A percentile compares a stretch with the other conserved stretches of the same genome.
These are phyloP conservation scores for Pseudogymnoascus sp. DNA, from an alignment of 2,329 filamentous ascomycete genomes.

Conservation along the genomic window DNA sequence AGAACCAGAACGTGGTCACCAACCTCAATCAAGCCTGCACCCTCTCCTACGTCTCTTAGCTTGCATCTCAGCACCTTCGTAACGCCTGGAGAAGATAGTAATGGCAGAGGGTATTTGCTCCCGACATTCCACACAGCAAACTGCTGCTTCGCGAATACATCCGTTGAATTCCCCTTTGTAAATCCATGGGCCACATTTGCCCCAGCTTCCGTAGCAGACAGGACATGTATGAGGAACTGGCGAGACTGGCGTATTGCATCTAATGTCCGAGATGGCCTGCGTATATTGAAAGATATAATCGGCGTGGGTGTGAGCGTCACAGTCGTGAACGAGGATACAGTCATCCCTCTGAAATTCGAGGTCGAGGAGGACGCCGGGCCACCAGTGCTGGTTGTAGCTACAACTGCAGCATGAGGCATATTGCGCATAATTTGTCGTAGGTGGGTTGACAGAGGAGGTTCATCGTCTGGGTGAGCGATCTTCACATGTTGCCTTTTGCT, in stretches of 20 bases:
- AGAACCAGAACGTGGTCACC: constrained; percentile 26
- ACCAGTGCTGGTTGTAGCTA: constrained; percentile 21
- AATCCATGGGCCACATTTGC: constrained; percentile 23
- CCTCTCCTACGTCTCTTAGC: constrained; percentile 12
- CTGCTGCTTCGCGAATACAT: constrained; percentile 8
- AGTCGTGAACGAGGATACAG: constrained; percentile 29
- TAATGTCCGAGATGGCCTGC: constrained; percentile 24
- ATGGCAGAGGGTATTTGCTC: constrained; percentile 12
- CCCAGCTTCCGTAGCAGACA: constrained; percentile 16
- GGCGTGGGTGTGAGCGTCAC: constrained; percentile 25
- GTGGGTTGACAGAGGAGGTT: constrained; percentile 15
- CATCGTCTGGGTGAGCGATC: background rate
- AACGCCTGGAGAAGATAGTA: constrained; percentile 15
- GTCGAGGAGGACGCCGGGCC: background rate
- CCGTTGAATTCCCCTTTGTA: constrained; percentile 17
- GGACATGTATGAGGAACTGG: constrained; percentile 24
- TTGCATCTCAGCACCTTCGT: constrained; percentile 19
- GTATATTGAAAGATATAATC: constrained; percentile 29
- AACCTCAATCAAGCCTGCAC: constrained; percentile 18
- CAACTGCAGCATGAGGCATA: constrained; percentile 25
- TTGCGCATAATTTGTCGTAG: constrained; percentile 26
- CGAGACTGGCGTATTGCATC: constrained; percentile 17
- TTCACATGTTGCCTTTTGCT: background rate
- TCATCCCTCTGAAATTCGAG: constrained; percentile 22
- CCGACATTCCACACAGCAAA: constrained; percentile 1